Evolutionary conservation across 2,329 filamentous ascomycete genomes (phyloP), one percentile per base, ranked within the genome.

Genomic region (Fusarium virguliforme): DNA sequence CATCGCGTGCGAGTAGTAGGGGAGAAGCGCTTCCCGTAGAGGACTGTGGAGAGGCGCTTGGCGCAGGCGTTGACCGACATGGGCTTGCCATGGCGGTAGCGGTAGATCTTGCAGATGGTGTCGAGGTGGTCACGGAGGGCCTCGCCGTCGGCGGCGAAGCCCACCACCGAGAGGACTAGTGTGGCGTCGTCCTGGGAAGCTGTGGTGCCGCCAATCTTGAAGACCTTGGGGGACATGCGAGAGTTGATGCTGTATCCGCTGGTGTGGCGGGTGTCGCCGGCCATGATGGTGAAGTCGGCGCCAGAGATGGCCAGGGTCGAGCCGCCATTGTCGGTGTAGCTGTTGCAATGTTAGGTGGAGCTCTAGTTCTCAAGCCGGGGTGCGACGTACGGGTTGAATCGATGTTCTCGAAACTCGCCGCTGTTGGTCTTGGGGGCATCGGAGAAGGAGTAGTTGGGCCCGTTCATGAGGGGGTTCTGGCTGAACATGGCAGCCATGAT

Each of bases 221-320:
- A 99, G 70, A 99, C 92, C 85, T 99, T 99, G 63, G 96, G 96
- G 65, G 92, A 89, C 86, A 93, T 95, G 78, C 96, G 93, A 65
- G 95, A 95, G 90, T 99, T 98, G 91, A 99, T 99, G 87, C 92
- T 98, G 90, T 97, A 99, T 80, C 97, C 96, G 72, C 93, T 92
- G 62, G 95, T 97, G 79, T 94, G 94, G 81, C 96, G 93, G 76
- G 96, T 99, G 86, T 99, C 96, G 83, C 97, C 96, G 48, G 96
- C 96, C 81, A 99, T 90, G 84, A 99, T 97, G 79, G 94, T 90
- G 86, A 98, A 99, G 86, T 97, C 93, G 79, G 91, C 90, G 75
- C 97, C 96, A 40, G 94, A 92, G 82, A 99, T 98, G 78, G 94
- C 96, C 62, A 99, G 90, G 60, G 96, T 98, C 67, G 94, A 97